Evolutionary conservation across 257 asterid species (phyloP), one percentile per base, ranked within the genome.

Genomic region (Phtheirospermum japonicum): DNA sequence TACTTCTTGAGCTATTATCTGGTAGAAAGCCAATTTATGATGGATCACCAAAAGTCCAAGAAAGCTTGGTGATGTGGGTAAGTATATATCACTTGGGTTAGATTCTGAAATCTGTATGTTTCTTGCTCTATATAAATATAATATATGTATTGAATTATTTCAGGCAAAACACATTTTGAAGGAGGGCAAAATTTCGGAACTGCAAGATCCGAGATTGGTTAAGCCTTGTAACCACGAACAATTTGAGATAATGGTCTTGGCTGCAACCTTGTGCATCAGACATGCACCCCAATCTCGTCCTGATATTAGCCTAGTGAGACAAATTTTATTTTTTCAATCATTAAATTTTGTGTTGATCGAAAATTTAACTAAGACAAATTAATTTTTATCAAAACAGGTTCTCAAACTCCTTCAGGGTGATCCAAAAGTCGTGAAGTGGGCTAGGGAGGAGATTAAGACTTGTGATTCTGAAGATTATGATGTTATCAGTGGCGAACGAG

Each of bases 11-110:
- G 82, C 90, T 91, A 66, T 70, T 91, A 59, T 81, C 97, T 5
- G 95, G 98, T 30, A 78, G 88, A 76, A 88, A 83, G 71, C 97
- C 98, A 46, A 86, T 91, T 43, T 86, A 82, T 69, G 77, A 79
- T 52, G 83, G 72, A 52, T 75, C 58, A 26, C 81, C 84, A 23
- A 82, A 82, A 67, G 98, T 92, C 53, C 83, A 83, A 60, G 83
- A 76, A 70, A 88, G 94, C 82, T 78, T 91, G 80, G 92, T 91
- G 14, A 77, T 84, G 81, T 91, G 98, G 98, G 98, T 91, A 71
- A 68, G 94, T 91, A 69, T 63, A 92, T 70, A 43, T 57, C 7
- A 20, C 17, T 19, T 49, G 7, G 58, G 37, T 46, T 17, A 5
- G 18, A 33, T 13, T 23, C 9, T 11, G n/a, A 30, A 23, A 50